phyloP scores from a whole-genome alignment of 2,329 filamentous ascomycete species.

The Colletotrichum theobromicola region DNA sequence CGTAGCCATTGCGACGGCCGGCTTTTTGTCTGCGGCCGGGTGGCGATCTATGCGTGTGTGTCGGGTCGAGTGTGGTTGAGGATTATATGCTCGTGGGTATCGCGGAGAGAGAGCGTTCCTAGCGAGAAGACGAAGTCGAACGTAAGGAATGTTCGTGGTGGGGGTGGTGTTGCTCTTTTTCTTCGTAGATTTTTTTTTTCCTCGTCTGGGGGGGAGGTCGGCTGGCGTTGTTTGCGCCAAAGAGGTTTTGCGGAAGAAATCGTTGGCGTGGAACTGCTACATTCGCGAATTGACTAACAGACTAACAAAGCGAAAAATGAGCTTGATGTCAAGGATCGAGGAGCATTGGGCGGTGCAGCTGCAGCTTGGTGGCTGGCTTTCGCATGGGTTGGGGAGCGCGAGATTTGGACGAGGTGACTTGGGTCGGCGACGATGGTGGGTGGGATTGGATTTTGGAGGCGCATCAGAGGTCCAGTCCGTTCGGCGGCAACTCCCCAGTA shows the following conservation, averaged over 20 bases:
- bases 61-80: neutral
- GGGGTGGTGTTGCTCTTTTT: neutral
- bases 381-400: neutral
- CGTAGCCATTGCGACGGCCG: slow-evolving; percentile 12
- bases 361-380: neutral
- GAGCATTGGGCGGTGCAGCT: neutral
- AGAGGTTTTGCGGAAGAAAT: neutral
- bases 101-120: neutral
- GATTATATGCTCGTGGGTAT: neutral
- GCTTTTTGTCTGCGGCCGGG: neutral
- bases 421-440: slow-evolving; percentile 24
- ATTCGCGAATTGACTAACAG: neutral
- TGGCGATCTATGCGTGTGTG: neutral
- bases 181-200: neutral
- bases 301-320: neutral
- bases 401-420: slow-evolving; percentile 2
- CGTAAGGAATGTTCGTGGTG: neutral
- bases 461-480: neutral
- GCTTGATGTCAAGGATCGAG: neutral
- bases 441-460: slow-evolving; percentile 1
- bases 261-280: neutral
- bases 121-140: neutral
- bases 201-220: neutral
- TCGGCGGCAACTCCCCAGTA: neutral
- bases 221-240: neutral